phyloP scores from a whole-genome alignment of 2,329 filamentous ascomycete species.

The Fulvia fulva region DNA sequence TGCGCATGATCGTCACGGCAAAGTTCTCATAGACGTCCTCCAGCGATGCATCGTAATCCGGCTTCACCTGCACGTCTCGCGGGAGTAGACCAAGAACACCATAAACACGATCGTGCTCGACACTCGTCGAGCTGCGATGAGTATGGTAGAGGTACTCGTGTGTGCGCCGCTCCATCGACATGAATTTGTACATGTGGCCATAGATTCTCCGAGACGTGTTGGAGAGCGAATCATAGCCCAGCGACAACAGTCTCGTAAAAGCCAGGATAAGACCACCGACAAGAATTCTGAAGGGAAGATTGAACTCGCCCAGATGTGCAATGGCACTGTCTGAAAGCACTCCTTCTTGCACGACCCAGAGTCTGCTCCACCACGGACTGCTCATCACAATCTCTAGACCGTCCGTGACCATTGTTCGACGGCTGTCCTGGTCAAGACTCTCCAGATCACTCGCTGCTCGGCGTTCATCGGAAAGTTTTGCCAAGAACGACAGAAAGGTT shows the following conservation, averaged over 20 bases:
- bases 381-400: background rate
- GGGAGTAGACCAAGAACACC: background rate
- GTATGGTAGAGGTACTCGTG: background rate
- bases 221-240: background rate
- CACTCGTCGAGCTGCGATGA: background rate
- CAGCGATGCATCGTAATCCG: background rate
- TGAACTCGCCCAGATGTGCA: background rate
- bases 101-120: background rate
- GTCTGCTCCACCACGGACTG: background rate
- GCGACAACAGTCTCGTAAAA: background rate
- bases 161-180: background rate
- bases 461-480: background rate
- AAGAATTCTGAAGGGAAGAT: background rate
- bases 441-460: background rate
- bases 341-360: background rate
- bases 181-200: background rate
- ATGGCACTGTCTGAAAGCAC: background rate
- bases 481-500: background rate
- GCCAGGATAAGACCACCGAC: background rate
- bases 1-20: background rate
- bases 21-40: background rate
- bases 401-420: background rate
- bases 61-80: background rate
- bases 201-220: background rate
- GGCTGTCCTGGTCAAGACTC: background rate